These are phyloP conservation scores for Chamaecrista fasciculata DNA, from an alignment of 306 rosid species.

Conservation along the genomic window DNA sequence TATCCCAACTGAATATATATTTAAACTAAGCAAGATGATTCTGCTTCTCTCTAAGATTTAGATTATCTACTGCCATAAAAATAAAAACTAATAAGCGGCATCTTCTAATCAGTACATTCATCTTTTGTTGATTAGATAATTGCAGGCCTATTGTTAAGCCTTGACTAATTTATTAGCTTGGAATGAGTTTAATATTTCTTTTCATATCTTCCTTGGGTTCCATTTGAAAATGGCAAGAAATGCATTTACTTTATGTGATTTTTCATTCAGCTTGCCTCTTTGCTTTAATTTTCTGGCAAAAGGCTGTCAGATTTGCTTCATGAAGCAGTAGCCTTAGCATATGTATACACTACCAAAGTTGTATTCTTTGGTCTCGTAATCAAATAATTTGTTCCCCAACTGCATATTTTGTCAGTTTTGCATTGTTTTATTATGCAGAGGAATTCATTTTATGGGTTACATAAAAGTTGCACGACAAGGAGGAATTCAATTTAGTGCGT, in stretches of 20 bases:
- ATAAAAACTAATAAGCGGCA: no score
- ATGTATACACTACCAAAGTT: neutral
- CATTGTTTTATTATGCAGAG: neutral
- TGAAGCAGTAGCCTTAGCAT: neutral
- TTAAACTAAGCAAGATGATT: no score
- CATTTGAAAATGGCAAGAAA: neutral
- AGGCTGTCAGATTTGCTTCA: slow-evolving; percentile 2
- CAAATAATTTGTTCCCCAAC: neutral
- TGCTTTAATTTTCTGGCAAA: neutral
- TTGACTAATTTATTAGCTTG: no score
- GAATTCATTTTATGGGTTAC: neutral
- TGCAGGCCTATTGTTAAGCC: no score
- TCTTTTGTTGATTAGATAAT: no score
- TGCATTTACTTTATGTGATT: slow-evolving; percentile 8
- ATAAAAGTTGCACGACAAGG: neutral
- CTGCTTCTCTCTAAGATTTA: no score
- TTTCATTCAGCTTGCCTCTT: neutral
- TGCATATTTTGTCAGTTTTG: neutral
- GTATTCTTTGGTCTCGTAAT: neutral
- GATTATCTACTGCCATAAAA: no score
- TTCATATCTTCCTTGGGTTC: neutral
- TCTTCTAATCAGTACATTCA: no score
- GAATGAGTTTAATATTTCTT: neutral
- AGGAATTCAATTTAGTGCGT: neutral
- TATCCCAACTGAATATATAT: no score